A percentile compares a stretch with the other conserved stretches of the same genome.
phyloP scores from a whole-genome alignment of 2,329 filamentous ascomycete genomes.

The Penicillium thymicola region DNA sequence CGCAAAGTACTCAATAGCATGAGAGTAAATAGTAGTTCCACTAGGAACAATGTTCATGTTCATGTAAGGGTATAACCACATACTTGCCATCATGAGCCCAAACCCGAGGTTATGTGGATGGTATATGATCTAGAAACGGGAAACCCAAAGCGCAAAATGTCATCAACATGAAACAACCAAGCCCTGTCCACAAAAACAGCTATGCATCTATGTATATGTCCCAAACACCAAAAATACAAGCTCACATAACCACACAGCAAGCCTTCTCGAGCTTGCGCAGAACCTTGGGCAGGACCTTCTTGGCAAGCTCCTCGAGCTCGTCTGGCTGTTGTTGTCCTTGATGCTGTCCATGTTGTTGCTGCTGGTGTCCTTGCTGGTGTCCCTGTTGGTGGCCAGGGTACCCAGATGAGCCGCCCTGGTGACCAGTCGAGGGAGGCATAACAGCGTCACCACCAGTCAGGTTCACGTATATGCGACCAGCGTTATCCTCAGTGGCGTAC shows the following conservation, averaged over 20 bases:
- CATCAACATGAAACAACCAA: neutral
- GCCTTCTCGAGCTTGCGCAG: constrained; percentile 63
- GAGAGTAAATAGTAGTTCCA: neutral
- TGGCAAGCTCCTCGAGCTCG: constrained; percentile 58
- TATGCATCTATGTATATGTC: constrained; percentile 1
- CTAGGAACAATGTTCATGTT: neutral
- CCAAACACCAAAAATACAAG: constrained; percentile 6
- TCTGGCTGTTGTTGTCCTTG: constrained; percentile 52
- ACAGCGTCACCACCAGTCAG: constrained; percentile 67
- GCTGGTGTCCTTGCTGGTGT: constrained; percentile 36
- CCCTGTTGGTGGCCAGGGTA: constrained; percentile 43
- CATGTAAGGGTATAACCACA: constrained; percentile 8
- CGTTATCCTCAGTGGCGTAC: constrained; percentile 83
- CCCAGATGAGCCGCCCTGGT: constrained; percentile 20
- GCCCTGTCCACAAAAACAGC: neutral
- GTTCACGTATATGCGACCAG: constrained; percentile 84
- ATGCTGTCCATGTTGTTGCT: constrained; percentile 44
- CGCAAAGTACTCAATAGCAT: neutral
- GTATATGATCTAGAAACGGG: neutral
- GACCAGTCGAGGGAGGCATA: constrained; percentile 41
- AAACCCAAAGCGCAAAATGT: neutral
- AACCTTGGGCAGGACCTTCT: constrained; percentile 59
- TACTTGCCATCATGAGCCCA: constrained; percentile 6
- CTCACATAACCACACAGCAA: constrained; percentile 74
- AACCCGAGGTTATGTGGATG: neutral